Conservation (phyloP, 2,329 filamentous ascomycete genomes). For the Colletotrichum sp. region DNA sequence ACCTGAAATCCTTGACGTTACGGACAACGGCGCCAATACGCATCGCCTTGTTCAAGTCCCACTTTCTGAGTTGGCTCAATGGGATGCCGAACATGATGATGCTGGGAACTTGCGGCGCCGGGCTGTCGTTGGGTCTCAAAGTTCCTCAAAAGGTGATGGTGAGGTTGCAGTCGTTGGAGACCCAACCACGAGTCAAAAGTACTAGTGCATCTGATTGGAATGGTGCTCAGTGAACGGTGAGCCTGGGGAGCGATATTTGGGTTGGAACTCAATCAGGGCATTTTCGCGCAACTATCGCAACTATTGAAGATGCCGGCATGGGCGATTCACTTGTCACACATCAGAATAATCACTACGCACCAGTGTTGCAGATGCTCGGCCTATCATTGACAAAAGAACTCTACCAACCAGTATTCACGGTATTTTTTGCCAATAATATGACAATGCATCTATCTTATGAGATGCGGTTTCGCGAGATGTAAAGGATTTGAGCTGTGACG, state of each 20-base stretch:
- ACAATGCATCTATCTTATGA: neutral
- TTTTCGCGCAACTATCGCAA: neutral
- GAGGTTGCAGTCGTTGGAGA: neutral
- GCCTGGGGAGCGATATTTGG: neutral
- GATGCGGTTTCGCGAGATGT: neutral
- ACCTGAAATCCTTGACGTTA: slow-evolving; percentile 57
- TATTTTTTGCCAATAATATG: neutral
- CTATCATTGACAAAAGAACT: neutral
- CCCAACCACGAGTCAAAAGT: neutral
- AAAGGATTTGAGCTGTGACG: neutral
- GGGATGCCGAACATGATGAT: slow-evolving; percentile 65
- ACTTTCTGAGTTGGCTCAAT: slow-evolving; percentile 50
- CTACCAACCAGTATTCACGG: neutral
- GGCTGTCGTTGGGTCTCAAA: neutral
- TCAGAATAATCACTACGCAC: neutral
- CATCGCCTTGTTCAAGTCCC: slow-evolving; percentile 60
- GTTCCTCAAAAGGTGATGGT: neutral
- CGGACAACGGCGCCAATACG: slow-evolving; percentile 43
- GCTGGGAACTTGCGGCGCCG: slow-evolving; percentile 32
- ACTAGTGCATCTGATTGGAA: neutral
- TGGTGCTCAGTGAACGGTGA: neutral
- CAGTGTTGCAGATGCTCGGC: neutral
- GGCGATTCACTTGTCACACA: too few species aligned
- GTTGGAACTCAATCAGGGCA: neutral
- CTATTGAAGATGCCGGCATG: neutral